Base-by-base conservation (phyloP, 2,329 filamentous ascomycete species). In the Emergomyces orientalis region DNA sequence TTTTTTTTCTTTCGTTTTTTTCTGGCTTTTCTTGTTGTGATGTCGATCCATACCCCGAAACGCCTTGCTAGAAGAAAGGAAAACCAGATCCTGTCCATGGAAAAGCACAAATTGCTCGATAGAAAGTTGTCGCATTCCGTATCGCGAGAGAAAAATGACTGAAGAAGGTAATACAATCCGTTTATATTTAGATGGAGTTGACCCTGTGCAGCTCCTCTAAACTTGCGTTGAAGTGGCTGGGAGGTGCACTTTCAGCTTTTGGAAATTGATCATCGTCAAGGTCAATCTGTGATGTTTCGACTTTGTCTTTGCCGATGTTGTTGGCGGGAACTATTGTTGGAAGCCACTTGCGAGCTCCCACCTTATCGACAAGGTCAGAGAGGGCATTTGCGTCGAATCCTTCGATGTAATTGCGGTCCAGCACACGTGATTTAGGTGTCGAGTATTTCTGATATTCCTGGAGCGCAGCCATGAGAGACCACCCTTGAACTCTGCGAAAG, bases 361-460 rank as follows among this genome's bases (percentile, higher is more conserved):
- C 65, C 25, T 47, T 39, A 7, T 67, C 64, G 25, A 65, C 67
- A 41, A 69, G 43, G 11, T 65, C 63, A 13, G 62, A 55, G 19
- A 74, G 67, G 17, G 62, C 64, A 19, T 66, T 68, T 30, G 62
- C 51, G 27, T 73, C 69, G 56, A 71, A 73, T 13, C 41, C 59
- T 22, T 67, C 65, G 41, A 74, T 74, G 62, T 69, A 74, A 22
- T 63, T 67, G 45, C 67, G 65, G 59, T 74, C 72, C 7, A 73
- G 61, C 6, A 75, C 71, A 37, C 82, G 79, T 19, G 79, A 75
- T 64, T 84, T 84, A 0, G 77, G 75, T 43, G 72, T 73, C 0
- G 82, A 79, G 68, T 86, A 92, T 0, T 78, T 77, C 65, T 81
- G 79, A 77, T 96, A 96, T 74, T 97, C 92, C 59, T 84, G 80